Evolutionary conservation across 1,284 basidiomycete genomes (phyloP).

Genomic region (Tilletiopsis washingtonensis): DNA sequence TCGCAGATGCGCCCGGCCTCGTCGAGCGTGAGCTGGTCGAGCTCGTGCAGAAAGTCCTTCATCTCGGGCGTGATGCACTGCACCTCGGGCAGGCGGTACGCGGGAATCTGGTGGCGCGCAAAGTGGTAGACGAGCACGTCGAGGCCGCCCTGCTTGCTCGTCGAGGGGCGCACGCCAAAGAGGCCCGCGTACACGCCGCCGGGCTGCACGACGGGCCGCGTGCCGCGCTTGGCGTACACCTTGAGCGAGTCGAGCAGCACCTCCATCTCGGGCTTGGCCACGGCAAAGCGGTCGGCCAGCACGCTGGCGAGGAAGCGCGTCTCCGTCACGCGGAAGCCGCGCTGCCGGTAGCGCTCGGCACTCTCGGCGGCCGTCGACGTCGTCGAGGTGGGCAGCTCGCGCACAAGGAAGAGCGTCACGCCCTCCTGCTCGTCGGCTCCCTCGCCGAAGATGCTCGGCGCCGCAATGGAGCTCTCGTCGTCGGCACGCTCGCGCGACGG

Average conservation of each 20-base stretch:
- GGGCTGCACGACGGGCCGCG: slow-evolving; percentile 52
- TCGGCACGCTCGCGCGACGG: slow-evolving; percentile 23
- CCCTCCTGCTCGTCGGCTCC: slow-evolving; percentile 47
- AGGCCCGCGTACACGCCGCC: slow-evolving; percentile 53
- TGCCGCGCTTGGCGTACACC: slow-evolving; percentile 53
- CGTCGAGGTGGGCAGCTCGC: slow-evolving; percentile 47
- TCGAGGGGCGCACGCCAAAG: slow-evolving; percentile 51
- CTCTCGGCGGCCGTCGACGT: slow-evolving; percentile 30
- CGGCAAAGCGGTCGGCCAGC: slow-evolving; percentile 51
- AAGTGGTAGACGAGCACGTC: slow-evolving; percentile 52
- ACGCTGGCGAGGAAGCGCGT: slow-evolving; percentile 52
- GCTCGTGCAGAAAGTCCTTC: slow-evolving; percentile 49
- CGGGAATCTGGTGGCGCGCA: slow-evolving; percentile 54
- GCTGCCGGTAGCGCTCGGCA: slow-evolving; percentile 50
- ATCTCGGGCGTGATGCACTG: slow-evolving; percentile 48
- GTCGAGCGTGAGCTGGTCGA: slow-evolving; percentile 50
- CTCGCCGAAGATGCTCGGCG: slow-evolving; percentile 33
- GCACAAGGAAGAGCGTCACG: slow-evolving; percentile 53
- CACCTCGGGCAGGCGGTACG: slow-evolving; percentile 53
- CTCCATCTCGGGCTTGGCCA: slow-evolving; percentile 52
- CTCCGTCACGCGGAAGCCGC: slow-evolving; percentile 53
- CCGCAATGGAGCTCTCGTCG: slow-evolving; percentile 32
- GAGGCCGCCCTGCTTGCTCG: slow-evolving; percentile 40
- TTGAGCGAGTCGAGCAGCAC: slow-evolving; percentile 51
- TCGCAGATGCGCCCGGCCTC: slow-evolving; percentile 49